Evolutionary conservation across 495 filamentous ascomycete species (phyloP), one percentile per base, ranked within the genome.

Genomic region (Podospora fimiseda): DNA sequence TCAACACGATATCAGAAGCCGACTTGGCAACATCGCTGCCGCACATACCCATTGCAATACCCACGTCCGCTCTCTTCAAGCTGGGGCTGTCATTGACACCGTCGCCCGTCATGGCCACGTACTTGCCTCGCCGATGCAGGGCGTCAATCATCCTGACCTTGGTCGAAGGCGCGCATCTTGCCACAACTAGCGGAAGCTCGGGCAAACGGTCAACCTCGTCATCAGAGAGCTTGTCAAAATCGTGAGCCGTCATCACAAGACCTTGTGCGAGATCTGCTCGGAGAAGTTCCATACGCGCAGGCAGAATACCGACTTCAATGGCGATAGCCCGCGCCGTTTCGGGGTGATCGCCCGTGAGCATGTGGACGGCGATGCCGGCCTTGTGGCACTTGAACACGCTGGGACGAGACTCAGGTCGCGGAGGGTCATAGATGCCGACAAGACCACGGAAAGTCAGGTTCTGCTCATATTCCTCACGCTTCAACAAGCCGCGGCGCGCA

Each of bases 21-120:
- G 86, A 86, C 61, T 90, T 94, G 15, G 90, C 90, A 1, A 95
- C 90, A 58, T 95, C 90, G 16, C 85, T 89, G 3, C 90, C 90
- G 45, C 84, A 77, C 48, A 85, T 76, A 8, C 87, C 88, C 87
- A 92, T 91, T 20, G 87, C 88, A 50, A 93, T 93, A 15, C 88
- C 88, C 1, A 91, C 86, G 58, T 93, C 88, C 1, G 89, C 86
- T 41, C 80, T 75, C 36, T 83, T 82, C 7, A 94, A 70, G 2
- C 85, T 85, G 0, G 89, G 89, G 0, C 85, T 84, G 56, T 94
- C 88, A 57, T 94, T 94, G 30, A 94, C 89, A 13, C 89, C 88
- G 60, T 94, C 89, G 7, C 88, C 80, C 2, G 79, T 84, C 79
- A 84, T 84, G 36, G 77, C 78, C 59, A 74, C 76, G 51, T 74